Evolutionary conservation across 208 protist genomes (phyloP), one percentile per base, ranked within the genome.

Genomic region (Wallacemonas sp.): DNA sequence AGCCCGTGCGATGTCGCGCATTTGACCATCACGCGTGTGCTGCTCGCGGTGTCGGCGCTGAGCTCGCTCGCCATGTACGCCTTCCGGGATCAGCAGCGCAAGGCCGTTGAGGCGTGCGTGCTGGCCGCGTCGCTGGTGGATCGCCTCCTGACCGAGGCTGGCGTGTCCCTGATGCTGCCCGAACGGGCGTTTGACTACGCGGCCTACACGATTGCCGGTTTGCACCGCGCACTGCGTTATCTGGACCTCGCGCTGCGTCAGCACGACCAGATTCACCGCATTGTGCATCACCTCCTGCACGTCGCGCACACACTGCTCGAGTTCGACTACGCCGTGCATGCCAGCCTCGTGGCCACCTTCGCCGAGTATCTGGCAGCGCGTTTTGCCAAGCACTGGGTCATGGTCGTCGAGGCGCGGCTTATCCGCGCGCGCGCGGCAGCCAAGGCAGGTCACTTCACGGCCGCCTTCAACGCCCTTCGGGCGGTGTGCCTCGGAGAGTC

Each of bases 11-110:
- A 29, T 36, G 55, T 58, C 46, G 5, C 56, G 0, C 19, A n/a
- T 19, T 49, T 81, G 62, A 64, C 71, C n/a, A 48, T 85, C 30
- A 73, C 77, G 11, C 72, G 78, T 1, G 44, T 87, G 16, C 61
- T 90, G 33, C 49, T 80, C 6, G 74, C 84, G 14, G 33, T 81
- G 4, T 43, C 70, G 1, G 68, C 81, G 9, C 78, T 95, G 17
- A 85, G 57, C 43, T 78, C 81, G 16, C 76, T 95, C 17, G 85
- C 78, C 26, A 90, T 86, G 75, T 83, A 83, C 62, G 72, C 68
- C 33, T 90, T 81, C 68, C 68, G 78, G 12, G 78, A 80, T 0
- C 69, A 92, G 36, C 75, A 81, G 52, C 26, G 66, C 16, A 71
- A 76, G 43, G 84, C 86, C 0, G 76, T 78, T 21, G 80, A 87